Evolutionary conservation across 305 asterid species (phyloP).

Genomic region (Fraxinus xanthoxyloides): DNA sequence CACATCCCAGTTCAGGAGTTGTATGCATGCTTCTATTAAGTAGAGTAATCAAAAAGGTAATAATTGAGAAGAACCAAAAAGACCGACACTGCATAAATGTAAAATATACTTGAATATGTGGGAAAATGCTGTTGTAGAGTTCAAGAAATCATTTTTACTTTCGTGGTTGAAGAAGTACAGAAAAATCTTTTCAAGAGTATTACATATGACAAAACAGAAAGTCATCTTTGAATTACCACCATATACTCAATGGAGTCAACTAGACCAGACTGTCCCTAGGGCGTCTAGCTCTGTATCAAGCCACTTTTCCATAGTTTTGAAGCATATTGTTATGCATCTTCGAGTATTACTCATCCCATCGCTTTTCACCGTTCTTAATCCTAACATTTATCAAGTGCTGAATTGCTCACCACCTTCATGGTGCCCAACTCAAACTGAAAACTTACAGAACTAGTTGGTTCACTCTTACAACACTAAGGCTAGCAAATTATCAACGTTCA

Average conservation of each 20-base stretch:
- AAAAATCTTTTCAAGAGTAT: not conserved
- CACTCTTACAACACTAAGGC: not conserved
- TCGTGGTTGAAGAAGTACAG: not conserved
- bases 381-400: not conserved
- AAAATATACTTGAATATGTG: not conserved
- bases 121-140: not conserved
- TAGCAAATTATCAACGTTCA: not conserved
- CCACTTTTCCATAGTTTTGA: not conserved
- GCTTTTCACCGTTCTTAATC: not conserved
- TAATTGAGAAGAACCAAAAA: not conserved
- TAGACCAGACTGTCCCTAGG: not conserved
- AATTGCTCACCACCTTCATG: not conserved
- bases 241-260: not conserved
- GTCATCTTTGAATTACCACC: not conserved
- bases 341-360: not conserved
- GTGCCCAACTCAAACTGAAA: not conserved
- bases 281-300: not conserved
- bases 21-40: not conserved
- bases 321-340: not conserved
- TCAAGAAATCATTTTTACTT: not conserved
- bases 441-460: not conserved
- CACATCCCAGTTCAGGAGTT: constrained; percentile 19
- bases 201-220: not conserved
- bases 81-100: not conserved
- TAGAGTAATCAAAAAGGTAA: not conserved